Percentiles rank a stretch among this genome's conserved stretches.
Conservation (phyloP, 129 eudicot species). For the Dittrichia graveolens region DNA sequence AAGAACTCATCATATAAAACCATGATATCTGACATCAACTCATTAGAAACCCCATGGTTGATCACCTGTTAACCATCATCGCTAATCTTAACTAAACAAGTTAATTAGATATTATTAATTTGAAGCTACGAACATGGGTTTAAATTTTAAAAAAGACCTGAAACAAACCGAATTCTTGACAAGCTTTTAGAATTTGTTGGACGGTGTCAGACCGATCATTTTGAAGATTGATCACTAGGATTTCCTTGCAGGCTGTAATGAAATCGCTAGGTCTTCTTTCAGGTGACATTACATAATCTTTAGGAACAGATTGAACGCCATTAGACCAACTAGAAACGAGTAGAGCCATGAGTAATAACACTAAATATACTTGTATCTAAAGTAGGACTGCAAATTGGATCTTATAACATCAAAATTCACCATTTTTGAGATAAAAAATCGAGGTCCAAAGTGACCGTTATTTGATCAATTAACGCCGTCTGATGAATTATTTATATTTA, state of each 20-base stretch:
- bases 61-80: slow-evolving; percentile 35
- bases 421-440: too few relatives aligned
- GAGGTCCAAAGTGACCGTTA: not conserved
- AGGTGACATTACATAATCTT: slow-evolving; percentile 51
- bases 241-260: slow-evolving; percentile 33
- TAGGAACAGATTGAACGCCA: slow-evolving; percentile 43
- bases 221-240: slow-evolving; percentile 46
- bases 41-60: slow-evolving; percentile 43
- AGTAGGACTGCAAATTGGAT: not conserved
- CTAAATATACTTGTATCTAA: not conserved
- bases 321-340: slow-evolving; percentile 54
- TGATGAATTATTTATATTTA: not conserved
- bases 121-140: not conserved
- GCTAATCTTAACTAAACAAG: not conserved
- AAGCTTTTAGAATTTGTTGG: slow-evolving; percentile 41
- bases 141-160: slow-evolving; percentile 30
- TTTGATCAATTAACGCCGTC: slow-evolving; percentile 7
- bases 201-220: slow-evolving; percentile 22
- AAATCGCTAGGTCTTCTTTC: slow-evolving; percentile 40
- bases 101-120: too few relatives aligned
- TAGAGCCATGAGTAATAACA: slow-evolving; percentile 26
- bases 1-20: slow-evolving; percentile 46
- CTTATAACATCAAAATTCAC: slow-evolving; percentile 15
- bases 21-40: slow-evolving; percentile 36
- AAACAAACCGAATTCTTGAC: slow-evolving; percentile 48